Base-by-base conservation (phyloP, 2,329 filamentous ascomycete species). In the Fusarium domesticum region DNA sequence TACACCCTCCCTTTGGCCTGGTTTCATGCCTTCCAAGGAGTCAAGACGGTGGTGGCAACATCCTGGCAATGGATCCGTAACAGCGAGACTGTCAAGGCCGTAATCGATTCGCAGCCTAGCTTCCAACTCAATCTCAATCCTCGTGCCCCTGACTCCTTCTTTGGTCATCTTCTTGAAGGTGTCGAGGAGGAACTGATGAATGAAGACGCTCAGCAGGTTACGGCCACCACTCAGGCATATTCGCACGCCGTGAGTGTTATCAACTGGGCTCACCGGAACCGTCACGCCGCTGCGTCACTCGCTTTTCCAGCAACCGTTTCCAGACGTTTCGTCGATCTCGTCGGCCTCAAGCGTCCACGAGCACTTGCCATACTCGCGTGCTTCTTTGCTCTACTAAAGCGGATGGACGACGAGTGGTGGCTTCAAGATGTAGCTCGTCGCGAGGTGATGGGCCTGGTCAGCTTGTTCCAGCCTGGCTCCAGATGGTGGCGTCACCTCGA, bases 1-100 rank as follows among this genome's bases (percentile, higher is more conserved):
- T 85, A 85, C 58, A 69, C 71, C 15, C 64, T 83, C n/a, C 81
- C 81, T 0, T 64, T 84, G 34, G 73, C 78, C 3, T 84, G 80
- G 80, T 84, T 85, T 48, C 81, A 84, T 58, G 77, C 81, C 4
- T 84, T 83, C 57, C 81, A 84, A 56, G 81, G 81, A 10, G 79
- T 85, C 51, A 85, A 84, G 60, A 77, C 81, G 2, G 73, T 85
- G 25, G 81, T 84, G 1, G 77, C 81, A 16, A 75, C 76, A 3
- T 82, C 80, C 12, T 85, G 81, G 81, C 77, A 76, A 45, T 84
- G 77, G 75, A 72, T 85, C 36, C 72, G 80, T 3, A 71, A 73
- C 46, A 83, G 78, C 52, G 68, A 71, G 2, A 72, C 77, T 12
- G 78, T 83, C 31, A 73, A 78, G 18, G 74, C 76, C 6, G 81